phyloP scores from a whole-genome alignment of 2,329 filamentous ascomycete species.

The Diplodia sapinea region DNA sequence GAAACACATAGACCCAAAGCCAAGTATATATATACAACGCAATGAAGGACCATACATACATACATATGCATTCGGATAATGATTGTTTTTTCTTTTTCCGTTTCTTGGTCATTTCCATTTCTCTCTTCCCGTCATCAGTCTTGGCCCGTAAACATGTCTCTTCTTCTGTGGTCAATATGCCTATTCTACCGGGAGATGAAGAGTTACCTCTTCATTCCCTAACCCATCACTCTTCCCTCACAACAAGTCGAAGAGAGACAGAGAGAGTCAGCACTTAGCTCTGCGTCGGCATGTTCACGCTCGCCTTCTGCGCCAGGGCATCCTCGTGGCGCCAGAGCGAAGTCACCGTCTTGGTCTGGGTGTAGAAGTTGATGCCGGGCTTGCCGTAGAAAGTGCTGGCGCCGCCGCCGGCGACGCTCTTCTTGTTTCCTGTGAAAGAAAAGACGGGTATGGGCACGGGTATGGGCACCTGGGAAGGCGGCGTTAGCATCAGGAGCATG shows the following conservation, averaged over 20 bases:
- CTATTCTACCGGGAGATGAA: no score
- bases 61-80: no score
- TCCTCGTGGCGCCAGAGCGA: conserved; percentile 87
- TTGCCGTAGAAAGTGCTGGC: conserved; percentile 95
- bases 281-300: conserved; percentile 84
- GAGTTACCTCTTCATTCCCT: no score
- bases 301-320: conserved; percentile 81
- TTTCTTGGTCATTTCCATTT: background rate
- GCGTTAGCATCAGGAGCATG: background rate
- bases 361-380: conserved; percentile 92
- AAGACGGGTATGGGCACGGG: conserved; percentile 61
- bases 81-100: background rate
- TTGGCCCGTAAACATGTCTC: no score
- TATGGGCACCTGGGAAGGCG: background rate
- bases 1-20: no score
- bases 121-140: background rate
- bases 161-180: no score
- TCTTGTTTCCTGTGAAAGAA: conserved; percentile 76
- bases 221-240: background rate
- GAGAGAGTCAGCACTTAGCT: background rate
- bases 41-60: no score
- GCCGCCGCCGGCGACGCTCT: conserved; percentile 87
- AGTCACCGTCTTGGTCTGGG: conserved; percentile 97
- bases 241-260: background rate
- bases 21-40: no score